phyloP scores from a whole-genome alignment of 345 rosid species.

The Eucalyptus virginea region DNA sequence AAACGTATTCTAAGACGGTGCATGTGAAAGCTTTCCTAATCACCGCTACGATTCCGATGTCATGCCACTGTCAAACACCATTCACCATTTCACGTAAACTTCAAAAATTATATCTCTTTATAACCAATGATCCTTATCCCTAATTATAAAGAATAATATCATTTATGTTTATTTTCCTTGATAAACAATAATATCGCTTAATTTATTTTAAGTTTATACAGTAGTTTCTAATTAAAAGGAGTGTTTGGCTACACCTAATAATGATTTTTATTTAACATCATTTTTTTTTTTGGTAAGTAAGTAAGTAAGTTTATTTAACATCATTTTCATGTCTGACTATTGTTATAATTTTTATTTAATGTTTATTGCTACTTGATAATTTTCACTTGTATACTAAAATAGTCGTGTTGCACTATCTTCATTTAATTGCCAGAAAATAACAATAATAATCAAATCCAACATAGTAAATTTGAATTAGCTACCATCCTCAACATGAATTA shows the following conservation, averaged over 20 bases:
- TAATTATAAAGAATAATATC: no score
- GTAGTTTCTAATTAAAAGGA: no score
- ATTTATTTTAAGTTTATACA: no score
- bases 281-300: no score
- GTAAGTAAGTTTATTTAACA: no score
- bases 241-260: no score
- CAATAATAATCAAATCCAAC: background rate
- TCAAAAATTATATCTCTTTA: background rate
- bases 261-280: no score
- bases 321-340: background rate
- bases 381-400: background rate
- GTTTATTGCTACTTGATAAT: background rate
- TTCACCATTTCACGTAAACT: background rate
- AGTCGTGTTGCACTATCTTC: background rate
- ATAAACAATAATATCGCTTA: no score
- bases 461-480: background rate
- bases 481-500: background rate
- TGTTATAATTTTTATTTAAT: background rate
- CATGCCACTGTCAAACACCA: background rate
- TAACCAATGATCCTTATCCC: background rate
- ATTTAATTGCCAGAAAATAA: background rate
- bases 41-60: rapidly evolving
- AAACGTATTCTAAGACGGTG: no score
- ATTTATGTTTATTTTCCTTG: no score
- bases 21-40: background rate